Base-by-base conservation (phyloP, 2,329 filamentous ascomycete genomes). In the Ophiostoma quercus region DNA sequence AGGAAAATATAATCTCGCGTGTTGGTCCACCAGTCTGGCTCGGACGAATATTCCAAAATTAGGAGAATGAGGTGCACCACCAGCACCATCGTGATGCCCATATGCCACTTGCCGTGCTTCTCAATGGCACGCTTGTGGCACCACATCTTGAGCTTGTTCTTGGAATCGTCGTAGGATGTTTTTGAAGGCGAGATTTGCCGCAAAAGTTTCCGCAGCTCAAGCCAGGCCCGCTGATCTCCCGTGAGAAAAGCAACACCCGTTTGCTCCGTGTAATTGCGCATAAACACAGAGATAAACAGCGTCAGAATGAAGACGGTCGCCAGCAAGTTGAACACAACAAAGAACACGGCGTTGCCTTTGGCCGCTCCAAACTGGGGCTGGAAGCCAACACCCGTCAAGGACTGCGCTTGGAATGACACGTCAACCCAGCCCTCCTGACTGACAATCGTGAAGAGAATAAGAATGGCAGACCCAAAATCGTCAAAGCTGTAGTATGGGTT, bases 181-280 rank as follows among this genome's bases (percentile, higher is more conserved):
- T 97, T 98, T 0, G 95, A 97, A 3, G 95, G 95, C 3, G 94
- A 94, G 12, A 99, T 93, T 77, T 98, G 95, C 68, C 92, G 87
- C 54, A 99, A 82, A 32, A 97, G 83, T 79, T 99, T 99, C 70
- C 95, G 87, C 74, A 99, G 80, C 78, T 99, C 95, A 16, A 99
- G 86, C 95, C 95, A 99, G 0, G 94, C 97, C 74, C 95, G 89
- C 78, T 99, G 95, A 75, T 99, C 95, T 0, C 94, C 90, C 0
- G 95, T 99, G 75, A 99, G 82, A 78, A 94, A 99, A 2, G 95
- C 95, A 62, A 99, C 95, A 1, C 95, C 95, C 0, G 95, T 99
- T 79, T 98, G 94, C 79, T 99, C 95, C 0, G 95, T 99, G 79
- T 99, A 99, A 78, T 97, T 99, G 72, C 95, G 92, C 95, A 99